Evolutionary conservation across 2,329 filamentous ascomycete species (phyloP).

Genomic region (Elsinoe arachidis): DNA sequence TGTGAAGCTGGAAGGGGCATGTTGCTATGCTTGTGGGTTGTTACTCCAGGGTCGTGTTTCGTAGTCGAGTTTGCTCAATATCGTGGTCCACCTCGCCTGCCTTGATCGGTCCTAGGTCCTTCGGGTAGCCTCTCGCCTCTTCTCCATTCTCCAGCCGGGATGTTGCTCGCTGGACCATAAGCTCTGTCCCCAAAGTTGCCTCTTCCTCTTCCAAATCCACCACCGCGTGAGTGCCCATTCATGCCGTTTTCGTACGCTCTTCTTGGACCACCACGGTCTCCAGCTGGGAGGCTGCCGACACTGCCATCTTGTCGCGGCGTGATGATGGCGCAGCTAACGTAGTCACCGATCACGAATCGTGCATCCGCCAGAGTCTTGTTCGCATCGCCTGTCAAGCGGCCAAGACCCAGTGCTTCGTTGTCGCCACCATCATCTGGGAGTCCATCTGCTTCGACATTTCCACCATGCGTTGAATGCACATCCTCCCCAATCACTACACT

Average conservation of each 20-base stretch:
- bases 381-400: conserved; percentile 48
- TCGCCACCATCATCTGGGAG: conserved; percentile 30
- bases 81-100: conserved; percentile 20
- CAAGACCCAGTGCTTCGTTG: conserved; percentile 24
- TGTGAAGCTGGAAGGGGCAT: too few species aligned
- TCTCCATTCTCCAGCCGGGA: conserved; percentile 31
- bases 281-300: conserved; percentile 54
- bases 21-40: background rate
- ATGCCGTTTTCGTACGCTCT: conserved; percentile 28
- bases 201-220: conserved; percentile 18
- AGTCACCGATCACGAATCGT: conserved; percentile 83
- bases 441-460: conserved; percentile 27
- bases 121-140: conserved; percentile 31
- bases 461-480: conserved; percentile 26
- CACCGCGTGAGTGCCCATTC: conserved; percentile 22
- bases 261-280: conserved; percentile 34
- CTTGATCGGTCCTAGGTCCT: conserved; percentile 17
- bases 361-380: conserved; percentile 67
- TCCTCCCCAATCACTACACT: conserved; percentile 61
- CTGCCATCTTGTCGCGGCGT: conserved; percentile 66
- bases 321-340: conserved; percentile 71
- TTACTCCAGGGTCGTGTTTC: background rate
- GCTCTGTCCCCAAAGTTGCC: conserved; percentile 20
- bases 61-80: background rate
- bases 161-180: conserved; percentile 20